Conservation (phyloP, 2,329 filamentous ascomycete species). For the Dothistroma septosporum region DNA sequence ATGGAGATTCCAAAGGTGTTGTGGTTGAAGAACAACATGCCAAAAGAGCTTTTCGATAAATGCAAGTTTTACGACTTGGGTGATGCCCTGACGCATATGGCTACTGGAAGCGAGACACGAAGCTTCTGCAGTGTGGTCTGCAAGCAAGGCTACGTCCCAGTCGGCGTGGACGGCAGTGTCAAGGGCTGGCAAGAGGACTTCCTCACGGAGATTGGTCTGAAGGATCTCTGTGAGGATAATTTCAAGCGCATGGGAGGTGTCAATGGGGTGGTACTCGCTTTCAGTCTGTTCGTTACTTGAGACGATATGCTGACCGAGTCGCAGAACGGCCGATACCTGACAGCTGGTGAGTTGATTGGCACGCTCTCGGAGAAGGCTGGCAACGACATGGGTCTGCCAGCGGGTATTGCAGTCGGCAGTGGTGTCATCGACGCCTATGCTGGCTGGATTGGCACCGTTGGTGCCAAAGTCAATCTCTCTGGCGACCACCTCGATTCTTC, state of each 20-base stretch:
- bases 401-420: slow-evolving; percentile 87
- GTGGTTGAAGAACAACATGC: slow-evolving; percentile 99
- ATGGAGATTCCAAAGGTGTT: slow-evolving; percentile 99
- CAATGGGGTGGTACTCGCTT: slow-evolving; percentile 72
- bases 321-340: slow-evolving; percentile 86
- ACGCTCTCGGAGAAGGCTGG: slow-evolving; percentile 79
- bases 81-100: slow-evolving; percentile 89
- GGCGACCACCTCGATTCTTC: slow-evolving; percentile 58
- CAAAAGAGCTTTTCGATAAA: slow-evolving; percentile 77
- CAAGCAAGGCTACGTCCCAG: slow-evolving; percentile 93
- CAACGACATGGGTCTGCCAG: slow-evolving; percentile 73
- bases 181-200: slow-evolving; percentile 99
- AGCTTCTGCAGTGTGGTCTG: slow-evolving; percentile 96
- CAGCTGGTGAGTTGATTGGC: slow-evolving; percentile 87
- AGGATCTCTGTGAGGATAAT: slow-evolving; percentile 75
- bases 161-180: slow-evolving; percentile 94
- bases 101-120: slow-evolving; percentile 83
- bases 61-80: slow-evolving; percentile 97
- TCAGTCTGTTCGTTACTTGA: slow-evolving; percentile 6
- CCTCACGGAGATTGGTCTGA: slow-evolving; percentile 77
- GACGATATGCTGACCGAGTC: slow-evolving; percentile 31
- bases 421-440: slow-evolving; percentile 98
- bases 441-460: slow-evolving; percentile 98
- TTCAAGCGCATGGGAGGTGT: slow-evolving; percentile 94
- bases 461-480: slow-evolving; percentile 77